Evolutionary conservation across 2,329 filamentous ascomycete species (phyloP).

Genomic region (Trichophyton mentagrophytes): DNA sequence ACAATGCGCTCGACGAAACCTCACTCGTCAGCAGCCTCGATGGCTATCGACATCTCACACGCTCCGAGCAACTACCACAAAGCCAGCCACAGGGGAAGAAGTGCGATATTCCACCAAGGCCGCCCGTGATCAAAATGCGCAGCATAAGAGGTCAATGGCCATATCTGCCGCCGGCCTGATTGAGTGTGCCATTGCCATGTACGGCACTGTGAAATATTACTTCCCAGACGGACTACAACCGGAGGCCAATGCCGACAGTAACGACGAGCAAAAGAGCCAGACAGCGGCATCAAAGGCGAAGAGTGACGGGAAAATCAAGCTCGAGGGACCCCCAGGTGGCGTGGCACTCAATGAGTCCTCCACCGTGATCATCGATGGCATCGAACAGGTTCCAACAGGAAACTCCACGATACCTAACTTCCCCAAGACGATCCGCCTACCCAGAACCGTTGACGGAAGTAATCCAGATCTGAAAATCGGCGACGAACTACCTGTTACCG

Average conservation of each 20-base stretch:
- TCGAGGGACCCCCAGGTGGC: conserved; percentile 29
- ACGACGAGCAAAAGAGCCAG: conserved; percentile 5
- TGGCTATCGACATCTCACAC: conserved; percentile 19
- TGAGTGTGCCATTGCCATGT: conserved; percentile 29
- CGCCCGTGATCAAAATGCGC: conserved; percentile 17
- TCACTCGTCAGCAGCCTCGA: conserved; percentile 8
- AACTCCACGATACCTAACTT: conserved; percentile 69
- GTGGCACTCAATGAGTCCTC: conserved; percentile 23
- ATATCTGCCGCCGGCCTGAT: conserved; percentile 28
- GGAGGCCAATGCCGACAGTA: conserved; percentile 1
- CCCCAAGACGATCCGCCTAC: conserved; percentile 57
- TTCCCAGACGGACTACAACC: conserved; percentile 13
- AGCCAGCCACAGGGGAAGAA: background rate
- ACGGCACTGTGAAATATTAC: conserved; percentile 29
- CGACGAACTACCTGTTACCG: conserved; percentile 22
- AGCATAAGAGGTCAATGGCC: conserved; percentile 22
- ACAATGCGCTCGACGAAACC: conserved; percentile 10
- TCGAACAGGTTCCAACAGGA: conserved; percentile 67
- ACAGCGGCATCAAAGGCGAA: background rate
- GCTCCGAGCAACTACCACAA: conserved; percentile 23
- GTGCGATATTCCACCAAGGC: conserved; percentile 15
- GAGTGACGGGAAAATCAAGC: conserved; percentile 19
- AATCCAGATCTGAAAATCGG: conserved; percentile 24
- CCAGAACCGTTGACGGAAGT: conserved; percentile 29
- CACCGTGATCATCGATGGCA: conserved; percentile 42